A percentile compares a stretch with the other conserved stretches of the same genome.
phyloP scores from a whole-genome alignment of 495 filamentous ascomycete species.

The Tuber microsphaerosporum region DNA sequence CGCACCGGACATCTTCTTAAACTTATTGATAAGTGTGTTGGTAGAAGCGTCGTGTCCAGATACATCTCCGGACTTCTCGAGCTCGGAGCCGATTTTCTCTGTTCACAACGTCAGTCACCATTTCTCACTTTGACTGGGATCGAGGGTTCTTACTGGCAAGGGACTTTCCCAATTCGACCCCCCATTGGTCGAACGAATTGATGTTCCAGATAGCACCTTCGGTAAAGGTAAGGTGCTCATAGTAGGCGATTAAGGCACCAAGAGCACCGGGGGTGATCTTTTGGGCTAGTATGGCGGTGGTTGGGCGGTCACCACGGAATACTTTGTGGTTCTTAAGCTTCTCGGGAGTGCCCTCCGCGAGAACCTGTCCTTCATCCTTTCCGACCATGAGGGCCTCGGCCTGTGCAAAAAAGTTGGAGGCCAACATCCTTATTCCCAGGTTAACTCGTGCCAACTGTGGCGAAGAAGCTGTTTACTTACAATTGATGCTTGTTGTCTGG shows the following conservation, averaged over 20 bases:
- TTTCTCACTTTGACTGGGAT: neutral
- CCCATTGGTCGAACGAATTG: constrained; percentile 99
- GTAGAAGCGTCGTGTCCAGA: constrained; percentile 76
- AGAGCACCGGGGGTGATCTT: constrained; percentile 91
- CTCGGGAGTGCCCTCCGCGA: constrained; percentile 76
- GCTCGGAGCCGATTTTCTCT: constrained; percentile 48
- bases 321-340: constrained; percentile 94
- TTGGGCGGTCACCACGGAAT: constrained; percentile 95
- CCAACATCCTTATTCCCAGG: constrained; percentile 62
- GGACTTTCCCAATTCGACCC: constrained; percentile 94
- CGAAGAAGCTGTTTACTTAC: constrained; percentile 41
- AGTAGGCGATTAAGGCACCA: constrained; percentile 94
- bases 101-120: neutral
- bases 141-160: constrained; percentile 56
- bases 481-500: constrained; percentile 81
- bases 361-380: constrained; percentile 84
- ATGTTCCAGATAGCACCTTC: constrained; percentile 98
- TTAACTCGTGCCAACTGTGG: neutral
- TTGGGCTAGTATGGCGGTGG: constrained; percentile 85
- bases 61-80: constrained; percentile 62
- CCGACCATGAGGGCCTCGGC: constrained; percentile 97
- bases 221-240: constrained; percentile 96
- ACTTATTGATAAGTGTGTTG: constrained; percentile 77
- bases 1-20: constrained; percentile 52
- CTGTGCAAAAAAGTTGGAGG: constrained; percentile 97